phyloP scores from a whole-genome alignment of 2,329 filamentous ascomycete species.

The Tolypocladium album region DNA sequence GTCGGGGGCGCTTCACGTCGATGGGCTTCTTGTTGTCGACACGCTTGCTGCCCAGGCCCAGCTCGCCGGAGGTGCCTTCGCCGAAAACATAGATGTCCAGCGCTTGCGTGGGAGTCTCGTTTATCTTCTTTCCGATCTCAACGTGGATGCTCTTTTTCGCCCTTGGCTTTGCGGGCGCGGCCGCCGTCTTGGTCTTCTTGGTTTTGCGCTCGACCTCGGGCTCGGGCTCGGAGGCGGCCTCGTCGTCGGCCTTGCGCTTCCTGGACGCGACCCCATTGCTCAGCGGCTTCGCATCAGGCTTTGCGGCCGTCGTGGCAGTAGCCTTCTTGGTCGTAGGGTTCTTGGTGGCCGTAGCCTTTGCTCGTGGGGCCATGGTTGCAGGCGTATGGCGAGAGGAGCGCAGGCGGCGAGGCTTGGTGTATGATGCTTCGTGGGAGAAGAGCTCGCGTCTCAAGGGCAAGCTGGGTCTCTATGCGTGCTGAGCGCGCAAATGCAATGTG shows the following conservation, averaged over 20 bases:
- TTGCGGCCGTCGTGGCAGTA: conserved; percentile 7
- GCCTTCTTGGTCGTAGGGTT: conserved; percentile 15
- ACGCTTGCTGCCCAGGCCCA: conserved; percentile 61
- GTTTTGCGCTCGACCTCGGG: conserved; percentile 29
- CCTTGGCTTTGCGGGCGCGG: conserved; percentile 10
- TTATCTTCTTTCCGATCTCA: conserved; percentile 3
- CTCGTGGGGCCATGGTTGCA: conserved; percentile 20
- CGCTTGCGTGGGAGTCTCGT: conserved; percentile 39
- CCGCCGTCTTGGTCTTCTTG: conserved; percentile 43
- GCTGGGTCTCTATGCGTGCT: not conserved
- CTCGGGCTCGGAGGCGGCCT: conserved; percentile 3
- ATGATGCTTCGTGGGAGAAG: not conserved
- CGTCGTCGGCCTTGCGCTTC: conserved; percentile 12
- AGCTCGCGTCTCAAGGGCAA: not conserved
- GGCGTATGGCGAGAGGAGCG: not conserved
- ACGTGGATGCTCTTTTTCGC: not conserved
- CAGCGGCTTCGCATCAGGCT: conserved; percentile 7
- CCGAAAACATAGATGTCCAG: conserved; percentile 75
- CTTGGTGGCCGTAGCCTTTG: conserved; percentile 15
- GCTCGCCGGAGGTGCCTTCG: conserved; percentile 69
- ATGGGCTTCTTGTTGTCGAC: conserved; percentile 50
- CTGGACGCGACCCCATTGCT: conserved; percentile 12
- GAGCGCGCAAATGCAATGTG: not conserved
- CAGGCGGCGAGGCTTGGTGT: not conserved
- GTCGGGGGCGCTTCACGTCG: conserved; percentile 71